These are phyloP conservation scores for Spizellomyces sp. DNA, from an alignment of 192 early-diverging fungal species.

Conservation along the genomic window DNA sequence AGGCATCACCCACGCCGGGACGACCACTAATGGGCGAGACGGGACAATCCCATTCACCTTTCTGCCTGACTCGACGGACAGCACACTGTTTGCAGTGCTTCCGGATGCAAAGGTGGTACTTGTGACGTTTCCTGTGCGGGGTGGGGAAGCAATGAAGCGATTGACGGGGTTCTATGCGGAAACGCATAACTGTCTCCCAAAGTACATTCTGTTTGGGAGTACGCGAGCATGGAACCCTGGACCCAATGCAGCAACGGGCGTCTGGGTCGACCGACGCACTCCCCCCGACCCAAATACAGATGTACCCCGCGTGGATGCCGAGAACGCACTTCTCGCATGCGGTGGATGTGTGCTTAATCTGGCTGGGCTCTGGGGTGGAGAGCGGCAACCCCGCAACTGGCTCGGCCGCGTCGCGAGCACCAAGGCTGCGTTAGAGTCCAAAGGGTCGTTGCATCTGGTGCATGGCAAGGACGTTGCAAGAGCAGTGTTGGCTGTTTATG, in stretches of 20 bases:
- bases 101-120: slow-evolving; percentile 54
- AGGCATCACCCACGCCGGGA: slow-evolving; percentile 23
- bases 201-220: slow-evolving; percentile 48
- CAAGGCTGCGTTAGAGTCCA: slow-evolving; percentile 28
- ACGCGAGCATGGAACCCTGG: slow-evolving; percentile 25
- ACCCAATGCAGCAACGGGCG: background rate
- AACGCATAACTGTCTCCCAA: slow-evolving; percentile 33
- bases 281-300: slow-evolving; percentile 33
- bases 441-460: slow-evolving; percentile 56
- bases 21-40: slow-evolving; percentile 54
- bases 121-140: slow-evolving; percentile 60
- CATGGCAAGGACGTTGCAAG: slow-evolving; percentile 65
- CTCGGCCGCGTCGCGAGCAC: slow-evolving; percentile 50
- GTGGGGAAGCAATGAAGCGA: slow-evolving; percentile 20
- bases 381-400: slow-evolving; percentile 59
- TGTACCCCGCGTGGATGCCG: slow-evolving; percentile 34
- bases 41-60: slow-evolving; percentile 55
- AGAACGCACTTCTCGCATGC: slow-evolving; percentile 36
- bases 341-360: slow-evolving; percentile 56
- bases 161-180: slow-evolving; percentile 46
- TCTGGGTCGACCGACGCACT: slow-evolving; percentile 40
- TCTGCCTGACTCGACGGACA: slow-evolving; percentile 39
- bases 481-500: slow-evolving; percentile 48
- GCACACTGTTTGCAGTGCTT: slow-evolving; percentile 33
- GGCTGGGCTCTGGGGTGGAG: slow-evolving; percentile 59